Percentiles rank a stretch among this genome's conserved stretches.
These are phyloP conservation scores for Brassica carinata DNA, from an alignment of 345 rosid species.

Conservation along the genomic window DNA sequence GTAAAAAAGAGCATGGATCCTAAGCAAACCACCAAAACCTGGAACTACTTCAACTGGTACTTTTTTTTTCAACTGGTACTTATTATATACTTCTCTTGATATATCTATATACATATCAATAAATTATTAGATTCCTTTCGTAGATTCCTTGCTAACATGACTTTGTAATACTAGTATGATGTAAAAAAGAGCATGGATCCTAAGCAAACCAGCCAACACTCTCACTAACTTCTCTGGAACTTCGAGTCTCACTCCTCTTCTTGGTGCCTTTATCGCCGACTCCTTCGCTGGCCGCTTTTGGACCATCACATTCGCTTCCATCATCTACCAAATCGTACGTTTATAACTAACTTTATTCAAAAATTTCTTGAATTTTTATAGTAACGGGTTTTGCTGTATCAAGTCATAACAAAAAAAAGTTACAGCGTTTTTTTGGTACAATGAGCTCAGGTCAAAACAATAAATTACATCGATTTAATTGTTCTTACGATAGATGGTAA, in stretches of 20 bases:
- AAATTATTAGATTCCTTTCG: background rate
- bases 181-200: background rate
- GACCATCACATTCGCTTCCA: no score
- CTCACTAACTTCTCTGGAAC: no score
- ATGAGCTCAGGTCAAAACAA: background rate
- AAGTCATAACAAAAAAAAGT: no score
- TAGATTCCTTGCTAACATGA: constrained; percentile 18
- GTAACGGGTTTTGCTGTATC: background rate
- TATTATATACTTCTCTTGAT: background rate
- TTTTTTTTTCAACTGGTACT: background rate
- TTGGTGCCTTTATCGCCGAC: no score
- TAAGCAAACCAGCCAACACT: background rate
- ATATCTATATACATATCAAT: background rate
- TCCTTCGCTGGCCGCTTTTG: no score
- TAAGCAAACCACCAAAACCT: constrained; percentile 58
- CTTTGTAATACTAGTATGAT: background rate
- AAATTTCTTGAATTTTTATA: no score
- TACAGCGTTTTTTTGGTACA: background rate
- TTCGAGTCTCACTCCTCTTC: no score
- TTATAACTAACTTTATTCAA: no score
- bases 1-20: no score
- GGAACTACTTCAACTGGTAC: constrained; percentile 84
- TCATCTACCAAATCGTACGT: constrained; percentile 60
- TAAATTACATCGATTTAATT: background rate
- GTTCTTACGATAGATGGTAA: background rate